Conservation (phyloP, 2,329 filamentous ascomycete genomes). For the Conoideocrella luteorostrata region DNA sequence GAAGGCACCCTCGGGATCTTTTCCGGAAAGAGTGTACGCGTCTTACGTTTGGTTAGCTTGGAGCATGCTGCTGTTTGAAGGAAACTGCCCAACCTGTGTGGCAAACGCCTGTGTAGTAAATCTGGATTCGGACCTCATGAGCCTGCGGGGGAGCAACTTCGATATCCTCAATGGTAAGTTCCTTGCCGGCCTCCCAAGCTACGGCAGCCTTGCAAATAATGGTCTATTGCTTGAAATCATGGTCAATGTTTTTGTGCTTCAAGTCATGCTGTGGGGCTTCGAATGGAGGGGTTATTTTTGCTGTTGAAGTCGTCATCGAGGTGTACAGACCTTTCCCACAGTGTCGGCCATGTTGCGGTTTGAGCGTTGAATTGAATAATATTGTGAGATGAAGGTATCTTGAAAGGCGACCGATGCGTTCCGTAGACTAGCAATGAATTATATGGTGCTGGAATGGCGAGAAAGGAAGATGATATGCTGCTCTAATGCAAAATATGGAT, state of each 20-base stretch:
- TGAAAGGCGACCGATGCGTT: too few relatives aligned
- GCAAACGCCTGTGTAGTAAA: constrained; percentile 97
- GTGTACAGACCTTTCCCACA: constrained; percentile 9
- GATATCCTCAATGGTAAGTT: constrained; percentile 82
- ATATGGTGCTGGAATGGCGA: background rate
- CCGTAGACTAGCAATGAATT: too few relatives aligned
- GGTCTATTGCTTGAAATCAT: constrained; percentile 49
- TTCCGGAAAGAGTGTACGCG: constrained; percentile 91
- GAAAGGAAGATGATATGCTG: background rate
- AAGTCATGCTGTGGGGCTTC: constrained; percentile 4
- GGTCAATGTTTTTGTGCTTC: constrained; percentile 6
- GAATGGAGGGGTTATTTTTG: constrained; percentile 8
- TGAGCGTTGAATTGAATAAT: background rate
- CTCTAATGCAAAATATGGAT: background rate
- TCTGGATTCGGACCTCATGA: constrained; percentile 92
- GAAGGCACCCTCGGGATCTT: constrained; percentile 94
- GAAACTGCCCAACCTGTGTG: constrained; percentile 65
- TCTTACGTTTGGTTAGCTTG: constrained; percentile 40
- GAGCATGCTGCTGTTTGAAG: background rate
- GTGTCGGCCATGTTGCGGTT: constrained; percentile 9
- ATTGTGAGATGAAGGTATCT: too few relatives aligned
- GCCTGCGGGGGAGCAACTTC: constrained; percentile 86
- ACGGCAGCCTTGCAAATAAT: constrained; percentile 97
- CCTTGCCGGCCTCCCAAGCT: constrained; percentile 93
- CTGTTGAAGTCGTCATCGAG: constrained; percentile 2